Base-by-base conservation (phyloP, 805 yeast genomes). In the Naumovozyma baii region DNA sequence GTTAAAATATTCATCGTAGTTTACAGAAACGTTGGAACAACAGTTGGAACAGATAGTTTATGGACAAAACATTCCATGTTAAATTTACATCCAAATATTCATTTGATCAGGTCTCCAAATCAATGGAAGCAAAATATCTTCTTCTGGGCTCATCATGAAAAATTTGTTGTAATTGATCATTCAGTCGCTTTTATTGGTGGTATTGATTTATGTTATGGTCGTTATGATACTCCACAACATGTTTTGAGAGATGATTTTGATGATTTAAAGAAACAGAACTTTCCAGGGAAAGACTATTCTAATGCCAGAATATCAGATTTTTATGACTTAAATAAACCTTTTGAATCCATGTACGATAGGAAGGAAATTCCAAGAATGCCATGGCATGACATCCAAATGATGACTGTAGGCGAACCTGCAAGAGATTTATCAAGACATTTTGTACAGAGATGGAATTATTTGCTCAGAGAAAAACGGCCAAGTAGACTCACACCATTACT, bases 111-210 rank as follows among this genome's bases (percentile, higher is more conserved):
- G 50, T 88, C 96, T 1, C 99, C 99, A 4, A 88, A 92, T 51
- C 99, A 92, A 59, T 75, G 92, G 57, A 64, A 85, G 39, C 96
- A 92, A 57, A 84, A 85, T 49, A 90, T 96, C 0, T 83, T 78
- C 53, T 94, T 92, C 58, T 92, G 98, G 98, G 98, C 99, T 0
- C 99, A 92, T 65, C 99, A 92, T 64, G 99, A 92, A 55, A 92
- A 92, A 55, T 61, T 92, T 41, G 78, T 88, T 44, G 73, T 92
- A 28, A 68, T 92, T 42, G 99, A 92, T 61, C 84, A 84, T 48
- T 80, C 88, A 0, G 72, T 87, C 34, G 94, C 94, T 2, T 92
- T 90, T 56, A 66, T 87, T 39, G 99, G 99, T 29, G 99, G 99
- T 30, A 79, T 90, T 48, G 99, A 92, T 62, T 68, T 92, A 41